Base-by-base conservation (phyloP, 2,329 filamentous ascomycete genomes). In the Talaromyces sp. region DNA sequence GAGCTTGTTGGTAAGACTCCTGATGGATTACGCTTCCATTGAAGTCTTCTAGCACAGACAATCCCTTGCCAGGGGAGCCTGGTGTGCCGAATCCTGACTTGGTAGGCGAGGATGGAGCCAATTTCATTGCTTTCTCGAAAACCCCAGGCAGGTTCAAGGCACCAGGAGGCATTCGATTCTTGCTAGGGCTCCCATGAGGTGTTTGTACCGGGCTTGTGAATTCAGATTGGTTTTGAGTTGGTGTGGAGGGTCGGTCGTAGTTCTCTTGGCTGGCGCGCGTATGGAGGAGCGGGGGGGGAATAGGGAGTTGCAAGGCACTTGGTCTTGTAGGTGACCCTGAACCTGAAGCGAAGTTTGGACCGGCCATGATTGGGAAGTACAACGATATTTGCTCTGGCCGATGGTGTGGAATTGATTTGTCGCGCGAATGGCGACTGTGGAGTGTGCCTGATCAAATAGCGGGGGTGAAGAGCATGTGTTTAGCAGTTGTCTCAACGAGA, bases 131-230 rank as follows among this genome's bases (percentile, higher is more conserved):
- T 70, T 81, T 82, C 22, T 83, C 81, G 67, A 83, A 83, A 50
- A 81, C 78, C 70, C 81, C 81, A 33, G 81, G 80, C 54, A 83
- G 72, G 43, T 82, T 81, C 69, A 80, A 74, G 47, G 82, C 78
- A 50, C 81, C 81, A 10, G 81, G 81, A 22, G 81, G 81, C 61
- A 79, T 68, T 56, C 76, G 74, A 63, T 77, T 81, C 71, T 83
- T 83, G 77, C 81, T 83, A 27, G 81, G 81, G 65, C 81, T 83
- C n/a, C 81, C 81, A 65, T 81, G 79, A 27, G 81, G 81, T 4
- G 81, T 83, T 67, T 81, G 77, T 54, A 75, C 68, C 9, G 82
- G 82, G 70, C 79, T 82, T 61, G 79, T 82, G 70, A 83, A 83
- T 65, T 74, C 80, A 75, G 76, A 71, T 13, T 73, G 72, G 64